Percentiles rank a stretch among this genome's conserved stretches.
phyloP scores from a whole-genome alignment of 2,329 filamentous ascomycete species.

The Davidsoniella virescens region DNA sequence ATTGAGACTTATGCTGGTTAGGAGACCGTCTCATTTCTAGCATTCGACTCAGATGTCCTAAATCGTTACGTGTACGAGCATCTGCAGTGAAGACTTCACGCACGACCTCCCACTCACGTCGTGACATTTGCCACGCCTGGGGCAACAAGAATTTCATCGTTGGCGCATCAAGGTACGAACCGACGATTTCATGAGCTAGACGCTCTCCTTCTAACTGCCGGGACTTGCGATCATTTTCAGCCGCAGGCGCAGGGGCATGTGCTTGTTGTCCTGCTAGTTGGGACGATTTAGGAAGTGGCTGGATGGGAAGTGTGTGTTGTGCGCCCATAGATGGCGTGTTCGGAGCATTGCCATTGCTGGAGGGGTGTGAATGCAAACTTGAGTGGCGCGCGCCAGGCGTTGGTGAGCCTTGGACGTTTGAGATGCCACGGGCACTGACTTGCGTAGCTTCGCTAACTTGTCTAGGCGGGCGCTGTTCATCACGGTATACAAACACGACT shows the following conservation, averaged over 20 bases:
- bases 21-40: conserved; percentile 26
- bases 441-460: neutral
- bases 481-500: conserved; percentile 69
- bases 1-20: neutral
- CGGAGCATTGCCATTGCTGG: neutral
- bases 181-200: conserved; percentile 47
- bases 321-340: conserved; percentile 15
- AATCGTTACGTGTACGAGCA: conserved; percentile 46
- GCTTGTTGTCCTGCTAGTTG: neutral
- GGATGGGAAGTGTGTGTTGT: conserved; percentile 15
- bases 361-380: neutral
- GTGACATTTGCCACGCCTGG: conserved; percentile 50
- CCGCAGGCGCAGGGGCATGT: neutral
- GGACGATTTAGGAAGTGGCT: neutral
- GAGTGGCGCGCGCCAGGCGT: conserved; percentile 18
- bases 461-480: conserved; percentile 23
- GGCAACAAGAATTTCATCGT: conserved; percentile 54
- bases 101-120: conserved; percentile 61
- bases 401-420: conserved; percentile 17
- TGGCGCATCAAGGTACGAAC: conserved; percentile 42
- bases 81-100: conserved; percentile 50
- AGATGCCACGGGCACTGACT: neutral
- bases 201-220: conserved; percentile 29
- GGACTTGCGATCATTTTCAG: conserved; percentile 7
- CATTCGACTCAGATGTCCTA: conserved; percentile 37